A percentile compares a stretch with the other conserved stretches of the same genome.
Conservation (phyloP, 1,284 basidiomycete species). For the Irpex sp. region DNA sequence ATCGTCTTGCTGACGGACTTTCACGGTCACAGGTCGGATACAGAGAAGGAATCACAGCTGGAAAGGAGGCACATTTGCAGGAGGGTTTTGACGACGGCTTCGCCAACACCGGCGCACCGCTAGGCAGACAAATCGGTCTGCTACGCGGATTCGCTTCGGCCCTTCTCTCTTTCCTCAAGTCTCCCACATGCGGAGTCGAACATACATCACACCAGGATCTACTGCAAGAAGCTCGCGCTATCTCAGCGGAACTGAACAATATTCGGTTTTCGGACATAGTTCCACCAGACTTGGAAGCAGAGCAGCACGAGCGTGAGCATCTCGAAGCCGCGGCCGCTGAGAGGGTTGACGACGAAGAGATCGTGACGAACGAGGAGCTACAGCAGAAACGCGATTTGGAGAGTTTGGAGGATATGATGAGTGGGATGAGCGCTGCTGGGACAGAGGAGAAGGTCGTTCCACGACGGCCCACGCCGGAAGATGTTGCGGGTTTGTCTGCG, state of each 20-base stretch:
- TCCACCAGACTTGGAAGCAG: conserved; percentile 69
- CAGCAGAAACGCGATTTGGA: conserved; percentile 47
- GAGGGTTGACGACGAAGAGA: conserved; percentile 18
- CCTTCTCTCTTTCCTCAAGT: conserved; percentile 47
- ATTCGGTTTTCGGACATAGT: conserved; percentile 65
- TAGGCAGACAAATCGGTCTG: conserved; percentile 69
- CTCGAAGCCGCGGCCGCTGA: conserved; percentile 32
- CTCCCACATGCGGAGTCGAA: conserved; percentile 8
- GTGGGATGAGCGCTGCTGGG: conserved; percentile 34
- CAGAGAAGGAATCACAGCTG: conserved; percentile 82
- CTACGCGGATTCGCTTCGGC: conserved; percentile 67
- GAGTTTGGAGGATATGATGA: conserved; percentile 52
- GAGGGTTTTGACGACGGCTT: conserved; percentile 82
- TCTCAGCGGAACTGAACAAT: conserved; percentile 49
- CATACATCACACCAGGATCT: not conserved
- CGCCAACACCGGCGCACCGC: conserved; percentile 62
- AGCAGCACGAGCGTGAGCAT: conserved; percentile 67
- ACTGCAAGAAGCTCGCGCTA: conserved; percentile 42
- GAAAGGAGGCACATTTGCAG: conserved; percentile 79
- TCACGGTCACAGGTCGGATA: conserved; percentile 64
- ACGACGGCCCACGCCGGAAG: conserved; percentile 38
- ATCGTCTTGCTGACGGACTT: not conserved
- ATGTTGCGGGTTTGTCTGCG: conserved; percentile 38
- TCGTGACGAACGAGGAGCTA: conserved; percentile 36
- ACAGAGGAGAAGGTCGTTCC: conserved; percentile 6